phyloP scores from a whole-genome alignment of 1,284 basidiomycete species.

The Fomes fomentarius region DNA sequence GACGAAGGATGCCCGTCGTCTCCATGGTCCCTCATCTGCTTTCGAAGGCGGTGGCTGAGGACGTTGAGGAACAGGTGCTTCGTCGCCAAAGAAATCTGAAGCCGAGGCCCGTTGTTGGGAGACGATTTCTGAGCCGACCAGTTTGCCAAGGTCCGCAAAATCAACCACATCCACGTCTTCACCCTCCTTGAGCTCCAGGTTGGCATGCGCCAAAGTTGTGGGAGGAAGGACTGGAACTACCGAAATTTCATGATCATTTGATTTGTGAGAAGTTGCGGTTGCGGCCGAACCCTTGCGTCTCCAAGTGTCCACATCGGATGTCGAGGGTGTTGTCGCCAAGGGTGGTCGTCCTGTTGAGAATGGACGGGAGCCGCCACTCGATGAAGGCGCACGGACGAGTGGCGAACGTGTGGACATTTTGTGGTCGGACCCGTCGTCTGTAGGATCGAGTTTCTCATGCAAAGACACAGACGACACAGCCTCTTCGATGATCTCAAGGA shows the following conservation, averaged over 20 bases:
- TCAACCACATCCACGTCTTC: constrained; percentile 77
- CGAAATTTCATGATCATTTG: constrained; percentile 7
- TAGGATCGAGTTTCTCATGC: background rate
- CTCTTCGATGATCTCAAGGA: constrained; percentile 49
- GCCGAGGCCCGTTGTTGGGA: constrained; percentile 52
- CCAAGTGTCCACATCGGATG: constrained; percentile 61
- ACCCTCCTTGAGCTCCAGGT: constrained; percentile 50
- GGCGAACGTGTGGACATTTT: constrained; percentile 9
- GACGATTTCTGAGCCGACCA: constrained; percentile 48
- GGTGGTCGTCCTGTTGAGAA: constrained; percentile 33
- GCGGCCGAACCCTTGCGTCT: constrained; percentile 49
- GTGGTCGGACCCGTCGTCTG: background rate
- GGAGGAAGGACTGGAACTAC: constrained; percentile 26
- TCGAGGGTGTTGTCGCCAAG: constrained; percentile 26
- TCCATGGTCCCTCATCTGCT: constrained; percentile 47
- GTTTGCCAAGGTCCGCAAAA: constrained; percentile 73
- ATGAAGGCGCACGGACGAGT: constrained; percentile 38
- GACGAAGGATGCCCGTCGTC: constrained; percentile 31
- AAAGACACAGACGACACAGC: constrained; percentile 32
- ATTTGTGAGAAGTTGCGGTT: constrained; percentile 24
- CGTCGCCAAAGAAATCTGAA: constrained; percentile 70
- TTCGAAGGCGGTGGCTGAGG: constrained; percentile 26
- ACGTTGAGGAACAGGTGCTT: constrained; percentile 20
- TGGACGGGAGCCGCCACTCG: constrained; percentile 29
- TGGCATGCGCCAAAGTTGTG: constrained; percentile 46